Conservation (phyloP, 2,329 filamentous ascomycete species). For the Cladophialophora psammophila region DNA sequence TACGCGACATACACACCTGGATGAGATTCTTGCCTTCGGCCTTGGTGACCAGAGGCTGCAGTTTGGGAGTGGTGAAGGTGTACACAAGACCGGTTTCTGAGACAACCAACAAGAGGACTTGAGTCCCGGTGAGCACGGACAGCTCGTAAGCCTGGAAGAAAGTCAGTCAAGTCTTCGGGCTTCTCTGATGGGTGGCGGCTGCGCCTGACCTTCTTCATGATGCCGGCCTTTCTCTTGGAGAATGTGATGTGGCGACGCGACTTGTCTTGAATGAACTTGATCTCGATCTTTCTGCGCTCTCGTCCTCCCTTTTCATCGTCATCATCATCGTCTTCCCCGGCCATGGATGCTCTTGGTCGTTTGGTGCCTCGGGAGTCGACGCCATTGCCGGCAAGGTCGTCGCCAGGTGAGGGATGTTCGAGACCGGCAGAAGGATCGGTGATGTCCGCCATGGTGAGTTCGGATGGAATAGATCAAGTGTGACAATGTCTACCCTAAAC, state of each 20-base stretch:
- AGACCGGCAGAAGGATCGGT: constrained; percentile 75
- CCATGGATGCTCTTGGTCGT: constrained; percentile 78
- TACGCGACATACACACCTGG: constrained; percentile 76
- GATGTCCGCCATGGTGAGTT: constrained; percentile 74
- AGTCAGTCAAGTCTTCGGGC: constrained; percentile 24
- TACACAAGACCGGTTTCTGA: constrained; percentile 98
- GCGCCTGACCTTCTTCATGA: constrained; percentile 96
- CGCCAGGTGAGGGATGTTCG: constrained; percentile 75
- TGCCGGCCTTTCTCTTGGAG: constrained; percentile 98
- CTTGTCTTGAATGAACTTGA: constrained; percentile 99
- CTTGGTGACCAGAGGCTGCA: constrained; percentile 97
- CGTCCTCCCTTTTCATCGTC: constrained; percentile 97
- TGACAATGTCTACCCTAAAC: constrained; percentile 35
- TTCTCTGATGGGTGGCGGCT: constrained; percentile 30
- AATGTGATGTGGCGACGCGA: constrained; percentile 99
- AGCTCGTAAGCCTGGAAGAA: constrained; percentile 84
- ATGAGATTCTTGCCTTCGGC: constrained; percentile 99
- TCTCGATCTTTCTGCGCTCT: constrained; percentile 99
- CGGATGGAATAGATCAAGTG: constrained; percentile 42
- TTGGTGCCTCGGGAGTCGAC: constrained; percentile 83
- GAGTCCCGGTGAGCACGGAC: constrained; percentile 95
- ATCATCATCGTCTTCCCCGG: constrained; percentile 92
- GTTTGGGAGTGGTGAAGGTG: constrained; percentile 97
- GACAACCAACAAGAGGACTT: constrained; percentile 94
- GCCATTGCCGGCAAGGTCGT: constrained; percentile 75